Evolutionary conservation across 257 asterid species (phyloP).

Genomic region (Cynanchum wilfordii): DNA sequence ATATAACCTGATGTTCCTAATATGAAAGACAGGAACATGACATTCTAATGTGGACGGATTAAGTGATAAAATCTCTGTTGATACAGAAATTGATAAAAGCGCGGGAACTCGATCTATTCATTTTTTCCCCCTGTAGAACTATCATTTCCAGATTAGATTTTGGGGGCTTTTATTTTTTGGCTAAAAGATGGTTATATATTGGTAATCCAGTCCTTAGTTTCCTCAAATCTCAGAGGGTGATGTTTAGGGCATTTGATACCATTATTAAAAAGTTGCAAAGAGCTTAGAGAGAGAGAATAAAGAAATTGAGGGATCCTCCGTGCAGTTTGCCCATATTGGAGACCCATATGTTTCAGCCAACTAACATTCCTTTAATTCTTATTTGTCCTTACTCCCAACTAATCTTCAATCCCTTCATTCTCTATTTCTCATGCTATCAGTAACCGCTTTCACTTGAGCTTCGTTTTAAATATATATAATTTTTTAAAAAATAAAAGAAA

Average conservation of each 20-base stretch:
- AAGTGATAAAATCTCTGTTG: too few species aligned
- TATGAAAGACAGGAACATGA: neutral
- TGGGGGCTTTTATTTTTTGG: too few species aligned
- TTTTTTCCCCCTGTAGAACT: too few species aligned
- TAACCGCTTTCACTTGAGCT: neutral
- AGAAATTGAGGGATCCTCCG: neutral
- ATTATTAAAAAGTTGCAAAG: neutral
- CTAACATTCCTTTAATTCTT: constrained; percentile 2
- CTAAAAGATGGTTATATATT: too few species aligned
- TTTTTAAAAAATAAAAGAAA: too few species aligned
- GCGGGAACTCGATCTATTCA: too few species aligned
- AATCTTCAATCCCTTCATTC: constrained; percentile 3
- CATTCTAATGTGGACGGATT: neutral
- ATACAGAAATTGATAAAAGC: too few species aligned
- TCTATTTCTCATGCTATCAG: too few species aligned
- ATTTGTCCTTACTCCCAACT: neutral
- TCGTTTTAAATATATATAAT: neutral
- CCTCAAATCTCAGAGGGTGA: too few species aligned
- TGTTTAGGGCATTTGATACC: too few species aligned
- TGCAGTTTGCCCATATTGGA: neutral
- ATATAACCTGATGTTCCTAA: neutral
- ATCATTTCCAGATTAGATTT: too few species aligned
- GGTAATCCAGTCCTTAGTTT: too few species aligned
- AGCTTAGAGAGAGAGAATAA: neutral
- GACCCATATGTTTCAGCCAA: neutral